phyloP scores from a whole-genome alignment of 2,329 filamentous ascomycete genomes.

The Fusarium equiseti region DNA sequence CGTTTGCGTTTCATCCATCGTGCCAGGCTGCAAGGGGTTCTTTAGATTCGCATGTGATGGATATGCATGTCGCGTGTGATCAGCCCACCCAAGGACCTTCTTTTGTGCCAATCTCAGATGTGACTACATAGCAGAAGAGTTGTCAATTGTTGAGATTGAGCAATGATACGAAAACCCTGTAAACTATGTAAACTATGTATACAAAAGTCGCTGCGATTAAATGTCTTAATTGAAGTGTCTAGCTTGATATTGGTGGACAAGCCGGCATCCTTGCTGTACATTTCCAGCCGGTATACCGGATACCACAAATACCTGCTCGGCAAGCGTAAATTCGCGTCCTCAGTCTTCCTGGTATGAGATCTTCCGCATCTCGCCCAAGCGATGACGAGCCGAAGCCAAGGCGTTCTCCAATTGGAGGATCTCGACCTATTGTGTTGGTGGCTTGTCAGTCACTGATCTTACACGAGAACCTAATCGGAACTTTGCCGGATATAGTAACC shows the following conservation, averaged over 20 bases:
- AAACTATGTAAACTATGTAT: neutral
- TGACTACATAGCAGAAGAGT: neutral
- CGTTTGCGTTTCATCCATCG: neutral
- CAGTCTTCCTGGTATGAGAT: slow-evolving; percentile 89
- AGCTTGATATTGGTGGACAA: neutral
- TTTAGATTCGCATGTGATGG: neutral
- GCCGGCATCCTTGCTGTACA: neutral
- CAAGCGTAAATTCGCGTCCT: slow-evolving; percentile 9
- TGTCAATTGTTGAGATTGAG: neutral
- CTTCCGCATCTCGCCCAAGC: slow-evolving; percentile 97
- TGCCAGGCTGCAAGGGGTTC: neutral
- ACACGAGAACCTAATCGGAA: slow-evolving; percentile 4
- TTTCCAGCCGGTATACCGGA: neutral
- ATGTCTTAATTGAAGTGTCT: slow-evolving; percentile 4
- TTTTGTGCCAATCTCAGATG: neutral
- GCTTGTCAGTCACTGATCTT: slow-evolving; percentile 37
- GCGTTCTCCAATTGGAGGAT: slow-evolving; percentile 95
- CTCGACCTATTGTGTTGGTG: slow-evolving; percentile 79
- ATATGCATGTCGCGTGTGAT: neutral
- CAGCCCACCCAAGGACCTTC: neutral
- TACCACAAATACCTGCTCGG: slow-evolving; percentile 10
- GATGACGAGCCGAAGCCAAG: slow-evolving; percentile 80
- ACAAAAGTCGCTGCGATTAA: slow-evolving; percentile 2
- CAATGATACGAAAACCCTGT: neutral
- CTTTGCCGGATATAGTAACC: slow-evolving; percentile 39